phyloP scores from a whole-genome alignment of 106 monocot species.

The Dendrobium chrysotoxum region DNA sequence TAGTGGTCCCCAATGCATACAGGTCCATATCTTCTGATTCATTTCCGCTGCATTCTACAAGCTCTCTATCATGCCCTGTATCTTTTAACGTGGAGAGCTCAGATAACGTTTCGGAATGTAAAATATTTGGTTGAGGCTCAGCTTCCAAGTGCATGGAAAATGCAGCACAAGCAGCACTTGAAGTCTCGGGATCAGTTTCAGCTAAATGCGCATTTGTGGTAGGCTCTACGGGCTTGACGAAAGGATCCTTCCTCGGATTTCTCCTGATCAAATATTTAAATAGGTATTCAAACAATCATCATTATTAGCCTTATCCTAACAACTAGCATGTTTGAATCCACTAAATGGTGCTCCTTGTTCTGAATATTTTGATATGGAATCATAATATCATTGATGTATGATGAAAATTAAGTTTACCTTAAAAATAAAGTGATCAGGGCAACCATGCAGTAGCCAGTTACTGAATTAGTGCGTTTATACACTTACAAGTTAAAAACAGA shows the following conservation, averaged over 20 bases:
- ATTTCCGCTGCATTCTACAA: neutral
- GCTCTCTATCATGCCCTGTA: conserved; percentile 14
- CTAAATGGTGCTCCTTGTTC: no score
- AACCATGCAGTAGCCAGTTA: neutral
- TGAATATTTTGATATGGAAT: no score
- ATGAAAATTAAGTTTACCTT: no score
- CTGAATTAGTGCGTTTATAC: neutral
- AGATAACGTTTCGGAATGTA: neutral
- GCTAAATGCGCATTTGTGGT: conserved; percentile 5
- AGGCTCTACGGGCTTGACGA: conserved; percentile 23
- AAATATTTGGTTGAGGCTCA: neutral
- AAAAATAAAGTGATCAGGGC: neutral
- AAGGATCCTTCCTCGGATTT: conserved; percentile 35
- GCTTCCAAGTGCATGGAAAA: neutral
- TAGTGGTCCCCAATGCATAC: conserved; percentile 1
- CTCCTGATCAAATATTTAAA: conserved; percentile 31
- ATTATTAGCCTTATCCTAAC: no score
- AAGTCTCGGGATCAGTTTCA: conserved; percentile 1
- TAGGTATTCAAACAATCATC: neutral
- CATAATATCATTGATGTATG: no score
- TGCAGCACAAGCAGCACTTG: neutral
- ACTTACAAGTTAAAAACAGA: neutral
- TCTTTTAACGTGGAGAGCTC: conserved; percentile 10
- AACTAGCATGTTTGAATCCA: no score
- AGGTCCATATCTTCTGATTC: conserved; percentile 15